Percentiles rank a stretch among this genome's conserved stretches.
phyloP scores from a whole-genome alignment of 2,329 filamentous ascomycete genomes.

The Fusarium poae region DNA sequence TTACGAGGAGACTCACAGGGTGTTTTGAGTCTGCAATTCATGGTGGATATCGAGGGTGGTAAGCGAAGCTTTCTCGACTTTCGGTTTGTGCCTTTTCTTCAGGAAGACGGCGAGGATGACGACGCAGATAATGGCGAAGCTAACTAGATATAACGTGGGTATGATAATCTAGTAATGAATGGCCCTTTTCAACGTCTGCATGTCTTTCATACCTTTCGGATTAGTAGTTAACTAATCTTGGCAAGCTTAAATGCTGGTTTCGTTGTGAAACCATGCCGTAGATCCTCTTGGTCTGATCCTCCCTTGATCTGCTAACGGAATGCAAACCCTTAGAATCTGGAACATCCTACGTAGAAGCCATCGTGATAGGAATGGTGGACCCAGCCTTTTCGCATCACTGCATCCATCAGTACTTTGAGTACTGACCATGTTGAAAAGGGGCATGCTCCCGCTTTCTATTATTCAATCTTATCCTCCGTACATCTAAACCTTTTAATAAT shows the following conservation, averaged over 20 bases:
- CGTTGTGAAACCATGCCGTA: not conserved
- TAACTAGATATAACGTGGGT: slow-evolving; percentile 13
- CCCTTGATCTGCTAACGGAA: slow-evolving; percentile 42
- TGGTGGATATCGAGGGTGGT: slow-evolving; percentile 86
- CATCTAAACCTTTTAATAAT: not conserved
- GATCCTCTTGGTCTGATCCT: not conserved
- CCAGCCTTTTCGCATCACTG: slow-evolving; percentile 22
- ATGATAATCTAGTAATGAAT: slow-evolving; percentile 14
- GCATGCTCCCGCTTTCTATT: not conserved
- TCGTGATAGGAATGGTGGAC: slow-evolving; percentile 36
- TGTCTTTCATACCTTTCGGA: slow-evolving; percentile 3
- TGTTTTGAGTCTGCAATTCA: slow-evolving; percentile 93
- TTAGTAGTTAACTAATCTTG: not conserved
- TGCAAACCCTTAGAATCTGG: slow-evolving; percentile 25
- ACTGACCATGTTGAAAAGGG: slow-evolving; percentile 29
- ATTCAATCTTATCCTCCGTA: too few species aligned
- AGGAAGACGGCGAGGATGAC: slow-evolving; percentile 67
- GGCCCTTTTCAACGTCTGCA: slow-evolving; percentile 4
- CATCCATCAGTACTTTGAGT: not conserved
- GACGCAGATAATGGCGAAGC: slow-evolving; percentile 40
- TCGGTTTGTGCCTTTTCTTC: slow-evolving; percentile 79
- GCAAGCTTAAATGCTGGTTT: not conserved
- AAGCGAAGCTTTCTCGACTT: slow-evolving; percentile 84
- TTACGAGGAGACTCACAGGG: slow-evolving; percentile 89
- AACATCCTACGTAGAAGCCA: slow-evolving; percentile 17